These are phyloP conservation scores for Rachicladosporium sp. DNA, from an alignment of 2,329 filamentous ascomycete genomes.

Conservation along the genomic window DNA sequence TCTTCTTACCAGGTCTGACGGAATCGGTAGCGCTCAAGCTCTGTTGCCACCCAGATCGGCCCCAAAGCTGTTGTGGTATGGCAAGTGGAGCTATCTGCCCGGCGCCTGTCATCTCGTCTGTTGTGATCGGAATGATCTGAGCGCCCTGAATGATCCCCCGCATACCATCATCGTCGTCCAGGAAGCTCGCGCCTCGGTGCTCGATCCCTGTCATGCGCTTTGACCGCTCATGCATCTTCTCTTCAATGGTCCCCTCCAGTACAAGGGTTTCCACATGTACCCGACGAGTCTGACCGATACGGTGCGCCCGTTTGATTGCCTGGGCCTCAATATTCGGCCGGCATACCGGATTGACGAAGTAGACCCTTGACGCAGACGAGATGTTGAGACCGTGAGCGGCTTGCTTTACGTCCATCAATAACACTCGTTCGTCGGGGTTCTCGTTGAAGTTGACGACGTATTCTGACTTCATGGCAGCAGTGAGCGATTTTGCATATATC, in stretches of 20 bases:
- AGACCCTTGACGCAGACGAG: conserved; percentile 68
- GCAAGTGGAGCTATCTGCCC: conserved; percentile 31
- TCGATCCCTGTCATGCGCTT: conserved; percentile 58
- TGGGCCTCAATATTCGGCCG: conserved; percentile 77
- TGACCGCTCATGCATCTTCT: conserved; percentile 64
- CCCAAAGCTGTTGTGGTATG: conserved; percentile 34
- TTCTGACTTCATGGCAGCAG: conserved; percentile 50
- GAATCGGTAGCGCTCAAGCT: background rate
- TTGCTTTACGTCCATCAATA: conserved; percentile 84
- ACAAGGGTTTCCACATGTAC: conserved; percentile 82
- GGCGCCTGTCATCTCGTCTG: conserved; percentile 18
- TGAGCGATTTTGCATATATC: conserved; percentile 54
- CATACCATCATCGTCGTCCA: conserved; percentile 48
- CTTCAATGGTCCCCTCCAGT: conserved; percentile 67
- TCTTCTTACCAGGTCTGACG: no score
- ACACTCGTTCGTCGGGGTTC: conserved; percentile 55
- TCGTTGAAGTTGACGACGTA: conserved; percentile 72
- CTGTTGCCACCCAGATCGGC: conserved; percentile 17
- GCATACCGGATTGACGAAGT: conserved; percentile 80
- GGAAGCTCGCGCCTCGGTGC: conserved; percentile 41
- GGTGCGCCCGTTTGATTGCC: conserved; percentile 77
- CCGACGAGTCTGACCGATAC: conserved; percentile 68
- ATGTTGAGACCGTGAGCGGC: conserved; percentile 83
- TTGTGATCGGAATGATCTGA: conserved; percentile 32
- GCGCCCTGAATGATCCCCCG: conserved; percentile 47